These are phyloP conservation scores for Mikania micrantha DNA, from an alignment of 129 eudicot species.

Conservation along the genomic window DNA sequence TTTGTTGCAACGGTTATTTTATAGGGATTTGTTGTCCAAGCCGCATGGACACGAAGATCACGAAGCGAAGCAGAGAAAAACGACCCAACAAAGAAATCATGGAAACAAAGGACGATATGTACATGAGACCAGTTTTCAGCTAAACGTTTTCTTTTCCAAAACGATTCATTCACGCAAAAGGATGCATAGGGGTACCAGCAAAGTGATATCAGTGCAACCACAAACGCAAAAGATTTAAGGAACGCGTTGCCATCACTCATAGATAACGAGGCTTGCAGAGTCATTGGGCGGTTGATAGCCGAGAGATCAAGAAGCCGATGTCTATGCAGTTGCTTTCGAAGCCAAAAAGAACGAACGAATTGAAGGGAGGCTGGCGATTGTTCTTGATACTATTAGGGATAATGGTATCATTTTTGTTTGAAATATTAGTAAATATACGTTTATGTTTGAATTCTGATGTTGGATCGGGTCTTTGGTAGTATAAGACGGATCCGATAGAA, in stretches of 20 bases:
- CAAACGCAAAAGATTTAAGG: constrained; percentile 80
- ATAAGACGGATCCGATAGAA: too few relatives aligned
- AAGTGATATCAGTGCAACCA: constrained; percentile 91
- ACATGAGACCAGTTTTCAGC: constrained; percentile 89
- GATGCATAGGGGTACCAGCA: constrained; percentile 96
- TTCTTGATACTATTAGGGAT: constrained; percentile 83
- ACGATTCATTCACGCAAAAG: constrained; percentile 83
- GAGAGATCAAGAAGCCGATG: constrained; percentile 97
- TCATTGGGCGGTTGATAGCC: constrained; percentile 78
- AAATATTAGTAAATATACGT: background rate
- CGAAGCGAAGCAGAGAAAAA: constrained; percentile 72
- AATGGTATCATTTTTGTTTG: constrained; percentile 75
- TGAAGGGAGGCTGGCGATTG: constrained; percentile 73
- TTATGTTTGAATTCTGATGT: background rate
- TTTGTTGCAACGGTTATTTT: background rate
- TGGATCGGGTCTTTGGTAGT: too few relatives aligned
- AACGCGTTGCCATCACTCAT: constrained; percentile 77
- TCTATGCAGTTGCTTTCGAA: constrained; percentile 76
- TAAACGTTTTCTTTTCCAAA: constrained; percentile 82
- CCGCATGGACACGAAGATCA: constrained; percentile 96
- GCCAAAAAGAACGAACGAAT: constrained; percentile 63
- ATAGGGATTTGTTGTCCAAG: constrained; percentile 64
- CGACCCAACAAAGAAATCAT: constrained; percentile 80
- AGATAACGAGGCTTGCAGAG: constrained; percentile 72
- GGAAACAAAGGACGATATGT: constrained; percentile 99